A percentile compares a stretch with the other conserved stretches of the same genome.
Conservation (phyloP, 2,329 filamentous ascomycete species). For the Colletotrichum eremochloae region DNA sequence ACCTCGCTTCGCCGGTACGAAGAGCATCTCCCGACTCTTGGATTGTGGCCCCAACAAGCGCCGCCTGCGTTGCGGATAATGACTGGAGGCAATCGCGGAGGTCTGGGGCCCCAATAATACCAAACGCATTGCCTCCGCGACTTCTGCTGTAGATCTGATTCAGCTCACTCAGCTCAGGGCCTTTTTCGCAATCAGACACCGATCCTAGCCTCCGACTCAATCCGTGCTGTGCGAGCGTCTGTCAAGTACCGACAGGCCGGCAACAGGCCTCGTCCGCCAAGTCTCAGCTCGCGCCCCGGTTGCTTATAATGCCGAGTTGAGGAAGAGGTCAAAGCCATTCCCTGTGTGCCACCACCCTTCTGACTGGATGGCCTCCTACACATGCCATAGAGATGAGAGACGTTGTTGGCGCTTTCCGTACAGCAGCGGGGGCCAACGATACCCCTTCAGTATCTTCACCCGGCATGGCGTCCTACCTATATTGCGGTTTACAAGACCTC, state of each 20-base stretch:
- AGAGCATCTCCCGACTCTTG: not conserved
- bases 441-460: slow-evolving; percentile 12
- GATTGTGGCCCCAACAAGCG: not conserved
- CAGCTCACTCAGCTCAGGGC: slow-evolving; percentile 6
- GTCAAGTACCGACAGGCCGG: not conserved
- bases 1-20: slow-evolving; percentile 11
- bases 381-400: not conserved
- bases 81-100: not conserved
- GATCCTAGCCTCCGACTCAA: slow-evolving; percentile 10
- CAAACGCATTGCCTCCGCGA: not conserved
- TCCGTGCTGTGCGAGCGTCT: not conserved
- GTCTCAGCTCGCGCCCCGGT: slow-evolving; percentile 14
- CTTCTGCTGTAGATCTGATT: slow-evolving; percentile 20
- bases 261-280: not conserved
- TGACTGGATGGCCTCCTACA: not conserved
- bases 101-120: not conserved
- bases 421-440: not conserved
- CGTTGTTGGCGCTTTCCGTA: not conserved
- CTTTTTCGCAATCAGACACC: slow-evolving; percentile 5
- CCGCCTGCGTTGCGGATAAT: not conserved
- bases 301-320: slow-evolving; percentile 1
- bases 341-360: not conserved
- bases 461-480: slow-evolving; percentile 20
- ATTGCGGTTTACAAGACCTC: slow-evolving; percentile 20
- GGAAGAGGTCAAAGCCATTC: slow-evolving; percentile 28